These are phyloP conservation scores for Acephala macrosclerotiorum DNA, from an alignment of 2,329 filamentous ascomycete species.

Conservation along the genomic window DNA sequence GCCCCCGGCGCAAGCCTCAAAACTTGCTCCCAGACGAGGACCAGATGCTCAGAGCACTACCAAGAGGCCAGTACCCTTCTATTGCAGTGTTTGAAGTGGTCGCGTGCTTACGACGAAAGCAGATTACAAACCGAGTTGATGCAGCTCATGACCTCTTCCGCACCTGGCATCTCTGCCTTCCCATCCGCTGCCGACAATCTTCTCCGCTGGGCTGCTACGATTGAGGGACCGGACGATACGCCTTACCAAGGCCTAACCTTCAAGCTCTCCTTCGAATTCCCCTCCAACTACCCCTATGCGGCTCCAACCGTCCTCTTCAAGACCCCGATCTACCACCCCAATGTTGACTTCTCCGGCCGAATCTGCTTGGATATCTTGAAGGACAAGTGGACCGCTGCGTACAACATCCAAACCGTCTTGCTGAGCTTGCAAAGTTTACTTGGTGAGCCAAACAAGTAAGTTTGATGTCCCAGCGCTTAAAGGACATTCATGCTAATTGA, in stretches of 20 bases:
- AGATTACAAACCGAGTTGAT: slow-evolving; percentile 98
- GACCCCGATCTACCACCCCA: slow-evolving; percentile 98
- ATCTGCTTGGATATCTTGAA: slow-evolving; percentile 99
- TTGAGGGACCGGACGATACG: slow-evolving; percentile 88
- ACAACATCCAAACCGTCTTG: slow-evolving; percentile 94
- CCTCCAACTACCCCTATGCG: slow-evolving; percentile 90
- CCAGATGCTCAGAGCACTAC: slow-evolving; percentile 77
- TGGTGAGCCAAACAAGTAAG: slow-evolving; percentile 98
- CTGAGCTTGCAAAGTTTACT: slow-evolving; percentile 93
- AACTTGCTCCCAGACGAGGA: slow-evolving; percentile 64
- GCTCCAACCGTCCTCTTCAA: slow-evolving; percentile 94
- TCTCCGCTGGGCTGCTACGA: slow-evolving; percentile 91
- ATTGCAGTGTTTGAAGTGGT: not conserved
- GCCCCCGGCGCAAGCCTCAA: slow-evolving; percentile 61
- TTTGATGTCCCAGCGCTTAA: slow-evolving; percentile 29
- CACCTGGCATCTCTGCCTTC: slow-evolving; percentile 94
- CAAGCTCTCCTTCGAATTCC: slow-evolving; percentile 92
- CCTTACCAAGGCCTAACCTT: slow-evolving; percentile 88
- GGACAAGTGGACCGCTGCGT: slow-evolving; percentile 98
- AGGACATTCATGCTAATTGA: slow-evolving; percentile 29
- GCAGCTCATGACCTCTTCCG: slow-evolving; percentile 96
- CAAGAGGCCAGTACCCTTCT: slow-evolving; percentile 66
- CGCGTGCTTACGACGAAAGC: slow-evolving; percentile 28
- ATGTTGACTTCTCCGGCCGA: slow-evolving; percentile 95
- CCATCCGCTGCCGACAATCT: slow-evolving; percentile 90